Evolutionary conservation across 352 stramenopile genomes (phyloP).

Genomic region (Phytopythium cucurbitacearum): DNA sequence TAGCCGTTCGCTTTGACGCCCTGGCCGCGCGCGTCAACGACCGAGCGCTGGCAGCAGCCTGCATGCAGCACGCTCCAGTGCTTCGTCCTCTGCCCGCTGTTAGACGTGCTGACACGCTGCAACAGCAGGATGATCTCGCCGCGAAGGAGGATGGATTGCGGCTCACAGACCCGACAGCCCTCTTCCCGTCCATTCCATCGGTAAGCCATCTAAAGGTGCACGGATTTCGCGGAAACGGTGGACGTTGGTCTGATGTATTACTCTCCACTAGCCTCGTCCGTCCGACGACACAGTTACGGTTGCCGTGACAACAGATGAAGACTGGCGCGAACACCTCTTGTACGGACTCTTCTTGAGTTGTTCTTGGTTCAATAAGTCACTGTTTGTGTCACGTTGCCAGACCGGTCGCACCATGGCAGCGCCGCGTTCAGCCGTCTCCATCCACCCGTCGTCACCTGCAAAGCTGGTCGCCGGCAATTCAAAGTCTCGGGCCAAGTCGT

Average conservation of each 20-base stretch:
- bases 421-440: too few relatives aligned
- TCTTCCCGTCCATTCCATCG: too few relatives aligned
- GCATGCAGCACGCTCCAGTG: constrained; percentile 1
- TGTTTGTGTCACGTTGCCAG: constrained; percentile 10
- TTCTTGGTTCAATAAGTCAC: neutral
- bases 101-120: neutral
- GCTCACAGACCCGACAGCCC: too few relatives aligned
- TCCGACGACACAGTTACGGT: too few relatives aligned
- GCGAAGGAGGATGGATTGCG: too few relatives aligned
- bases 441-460: too few relatives aligned
- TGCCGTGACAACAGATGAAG: constrained; percentile 12
- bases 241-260: too few relatives aligned
- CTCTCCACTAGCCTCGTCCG: too few relatives aligned
- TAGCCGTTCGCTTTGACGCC: neutral
- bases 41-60: constrained; percentile 1
- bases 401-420: constrained; percentile 16
- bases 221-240: too few relatives aligned
- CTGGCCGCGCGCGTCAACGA: constrained; percentile 3
- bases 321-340: constrained; percentile 42
- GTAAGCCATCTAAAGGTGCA: too few relatives aligned
- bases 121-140: neutral
- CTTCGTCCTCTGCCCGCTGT: neutral
- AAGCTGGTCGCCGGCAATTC: too few relatives aligned
- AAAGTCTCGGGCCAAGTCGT: too few relatives aligned
- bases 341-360: constrained; percentile 11